Evolutionary conservation across 1,284 basidiomycete genomes (phyloP).

Genomic region (Trametes polyzona): DNA sequence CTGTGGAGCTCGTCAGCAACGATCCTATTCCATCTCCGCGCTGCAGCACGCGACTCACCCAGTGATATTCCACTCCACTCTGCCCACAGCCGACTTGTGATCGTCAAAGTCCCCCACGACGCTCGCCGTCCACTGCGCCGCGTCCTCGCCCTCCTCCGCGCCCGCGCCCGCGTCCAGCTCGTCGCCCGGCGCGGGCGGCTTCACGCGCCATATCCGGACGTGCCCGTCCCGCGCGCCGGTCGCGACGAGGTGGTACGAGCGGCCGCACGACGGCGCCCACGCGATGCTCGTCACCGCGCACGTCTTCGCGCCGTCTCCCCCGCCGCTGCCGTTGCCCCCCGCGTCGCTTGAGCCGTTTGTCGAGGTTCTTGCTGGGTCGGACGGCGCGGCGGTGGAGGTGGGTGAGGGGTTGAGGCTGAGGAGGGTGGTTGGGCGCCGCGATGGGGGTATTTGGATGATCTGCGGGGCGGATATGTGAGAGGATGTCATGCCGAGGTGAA

Average conservation of each 20-base stretch:
- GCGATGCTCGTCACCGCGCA: slow-evolving; percentile 79
- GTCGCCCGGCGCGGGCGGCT: slow-evolving; percentile 48
- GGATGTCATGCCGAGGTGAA: slow-evolving; percentile 1
- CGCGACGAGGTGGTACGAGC: slow-evolving; percentile 90
- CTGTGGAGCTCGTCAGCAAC: slow-evolving; percentile 42
- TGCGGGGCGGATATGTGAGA: slow-evolving; percentile 24
- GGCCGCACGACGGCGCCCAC: slow-evolving; percentile 91
- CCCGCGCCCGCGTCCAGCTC: slow-evolving; percentile 38
- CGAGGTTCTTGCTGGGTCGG: slow-evolving; percentile 14
- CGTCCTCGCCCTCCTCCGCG: slow-evolving; percentile 41
- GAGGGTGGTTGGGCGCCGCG: slow-evolving; percentile 45
- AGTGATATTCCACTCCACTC: slow-evolving; percentile 88
- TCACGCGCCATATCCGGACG: slow-evolving; percentile 86
- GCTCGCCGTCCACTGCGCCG: slow-evolving; percentile 70
- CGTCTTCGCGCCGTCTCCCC: slow-evolving; percentile 41
- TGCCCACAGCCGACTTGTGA: slow-evolving; percentile 72
- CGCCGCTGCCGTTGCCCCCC: not conserved
- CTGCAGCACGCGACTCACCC: slow-evolving; percentile 58
- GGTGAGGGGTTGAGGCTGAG: slow-evolving; percentile 40
- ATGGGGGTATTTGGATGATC: slow-evolving; percentile 61
- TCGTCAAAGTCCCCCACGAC: slow-evolving; percentile 87
- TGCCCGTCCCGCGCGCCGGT: slow-evolving; percentile 85
- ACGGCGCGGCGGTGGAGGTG: slow-evolving; percentile 30
- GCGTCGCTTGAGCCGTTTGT: not conserved
- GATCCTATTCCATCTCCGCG: not conserved